Evolutionary conservation across 2,329 filamentous ascomycete genomes (phyloP).

Genomic region (Alternaria rosae): DNA sequence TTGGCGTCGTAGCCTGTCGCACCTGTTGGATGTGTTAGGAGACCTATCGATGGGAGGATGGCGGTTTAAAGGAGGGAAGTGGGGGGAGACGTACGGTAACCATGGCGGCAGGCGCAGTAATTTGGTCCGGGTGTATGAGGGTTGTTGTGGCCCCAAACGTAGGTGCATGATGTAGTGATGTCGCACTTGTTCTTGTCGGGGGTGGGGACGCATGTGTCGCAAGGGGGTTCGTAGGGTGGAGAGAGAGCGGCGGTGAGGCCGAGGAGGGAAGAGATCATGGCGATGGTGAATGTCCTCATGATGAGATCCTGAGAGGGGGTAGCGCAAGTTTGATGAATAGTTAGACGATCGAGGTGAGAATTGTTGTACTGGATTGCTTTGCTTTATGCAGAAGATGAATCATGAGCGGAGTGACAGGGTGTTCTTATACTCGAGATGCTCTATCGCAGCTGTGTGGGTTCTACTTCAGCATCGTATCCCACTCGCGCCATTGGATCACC

Average conservation of each 20-base stretch:
- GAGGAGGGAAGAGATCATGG: background rate
- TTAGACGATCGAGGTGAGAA: background rate
- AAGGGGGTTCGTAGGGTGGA: background rate
- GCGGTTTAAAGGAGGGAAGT: too few species aligned
- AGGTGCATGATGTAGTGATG: slow-evolving; percentile 54
- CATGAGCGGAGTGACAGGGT: fast-evolving
- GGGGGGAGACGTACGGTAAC: slow-evolving; percentile 2
- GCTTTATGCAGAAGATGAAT: fast-evolving
- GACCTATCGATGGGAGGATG: background rate
- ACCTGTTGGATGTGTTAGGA: background rate
- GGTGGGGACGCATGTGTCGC: background rate
- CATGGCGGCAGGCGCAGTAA: slow-evolving; percentile 5
- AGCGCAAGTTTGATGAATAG: background rate
- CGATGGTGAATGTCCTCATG: background rate
- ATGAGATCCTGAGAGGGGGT: background rate
- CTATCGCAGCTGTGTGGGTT: background rate
- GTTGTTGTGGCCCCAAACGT: slow-evolving; percentile 12
- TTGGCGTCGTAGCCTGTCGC: background rate
- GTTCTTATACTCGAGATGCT: background rate
- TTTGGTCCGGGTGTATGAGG: background rate
- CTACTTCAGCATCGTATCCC: fast-evolving
- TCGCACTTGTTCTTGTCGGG: slow-evolving; percentile 48
- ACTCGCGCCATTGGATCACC: fast-evolving
- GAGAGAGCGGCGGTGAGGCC: background rate
- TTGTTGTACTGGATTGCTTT: background rate